Evolutionary conservation across 2,329 filamentous ascomycete genomes (phyloP).

Genomic region (Atkinsonella hypoxylon): DNA sequence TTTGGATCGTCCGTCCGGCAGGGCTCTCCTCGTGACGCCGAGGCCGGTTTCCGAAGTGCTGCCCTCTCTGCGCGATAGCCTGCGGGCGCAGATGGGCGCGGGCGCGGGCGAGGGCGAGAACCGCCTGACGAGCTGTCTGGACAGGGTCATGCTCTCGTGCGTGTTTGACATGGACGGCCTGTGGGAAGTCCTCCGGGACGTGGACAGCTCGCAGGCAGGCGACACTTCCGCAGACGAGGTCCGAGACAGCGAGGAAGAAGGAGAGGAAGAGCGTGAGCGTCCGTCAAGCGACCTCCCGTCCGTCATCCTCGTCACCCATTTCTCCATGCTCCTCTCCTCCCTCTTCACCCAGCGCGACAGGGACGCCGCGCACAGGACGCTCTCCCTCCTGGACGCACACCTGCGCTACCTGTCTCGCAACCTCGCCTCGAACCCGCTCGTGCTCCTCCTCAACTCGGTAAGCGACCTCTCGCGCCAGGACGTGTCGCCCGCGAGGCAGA

Average conservation of each 20-base stretch:
- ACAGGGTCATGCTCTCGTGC: constrained; percentile 39
- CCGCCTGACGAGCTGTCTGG: constrained; percentile 27
- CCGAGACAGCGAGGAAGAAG: constrained; percentile 23
- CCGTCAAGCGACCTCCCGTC: not conserved
- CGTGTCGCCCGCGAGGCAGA: not conserved
- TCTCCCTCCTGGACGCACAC: constrained; percentile 35
- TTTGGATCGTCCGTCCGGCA: constrained; percentile 13
- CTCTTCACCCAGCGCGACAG: constrained; percentile 39
- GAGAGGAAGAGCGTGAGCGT: too few relatives aligned
- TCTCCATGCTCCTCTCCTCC: constrained; percentile 36
- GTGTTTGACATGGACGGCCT: constrained; percentile 49
- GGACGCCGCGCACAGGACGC: constrained; percentile 32
- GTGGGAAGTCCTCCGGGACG: constrained; percentile 42
- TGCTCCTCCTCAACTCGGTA: constrained; percentile 41
- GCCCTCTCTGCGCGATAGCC: constrained; percentile 26
- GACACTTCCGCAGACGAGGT: too few relatives aligned
- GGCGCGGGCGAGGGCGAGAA: constrained; percentile 8
- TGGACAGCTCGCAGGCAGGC: too few relatives aligned
- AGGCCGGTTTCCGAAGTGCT: constrained; percentile 29
- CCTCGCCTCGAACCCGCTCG: constrained; percentile 29
- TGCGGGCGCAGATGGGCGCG: constrained; percentile 24
- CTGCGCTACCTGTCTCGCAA: constrained; percentile 33
- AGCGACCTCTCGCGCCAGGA: not conserved
- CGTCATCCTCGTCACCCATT: constrained; percentile 43
- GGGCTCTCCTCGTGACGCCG: constrained; percentile 37